These are phyloP conservation scores for Aspergillus asperescens DNA, from an alignment of 495 filamentous ascomycete species.

Conservation along the genomic window DNA sequence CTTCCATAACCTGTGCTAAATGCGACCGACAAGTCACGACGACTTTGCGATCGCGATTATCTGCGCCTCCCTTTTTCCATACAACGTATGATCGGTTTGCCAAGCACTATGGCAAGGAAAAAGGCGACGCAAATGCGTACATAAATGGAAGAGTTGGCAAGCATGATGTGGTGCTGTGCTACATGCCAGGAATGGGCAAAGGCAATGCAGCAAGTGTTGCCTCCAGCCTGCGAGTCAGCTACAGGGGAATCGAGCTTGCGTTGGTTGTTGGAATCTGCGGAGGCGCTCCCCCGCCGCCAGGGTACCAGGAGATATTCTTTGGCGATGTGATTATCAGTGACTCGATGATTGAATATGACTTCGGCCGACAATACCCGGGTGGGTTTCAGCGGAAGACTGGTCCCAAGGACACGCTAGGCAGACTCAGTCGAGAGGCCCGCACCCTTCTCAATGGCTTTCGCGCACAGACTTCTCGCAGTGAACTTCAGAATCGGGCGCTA, in stretches of 20 bases:
- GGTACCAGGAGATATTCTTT: constrained; percentile 25
- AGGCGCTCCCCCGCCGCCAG: too few relatives aligned
- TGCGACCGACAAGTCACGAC: too few relatives aligned
- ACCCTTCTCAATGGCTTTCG: constrained; percentile 21
- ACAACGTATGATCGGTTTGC: constrained; percentile 16
- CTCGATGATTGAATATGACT: constrained; percentile 33
- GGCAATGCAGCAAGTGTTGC: constrained; percentile 26
- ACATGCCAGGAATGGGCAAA: constrained; percentile 32
- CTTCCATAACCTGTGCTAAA: constrained; percentile 1
- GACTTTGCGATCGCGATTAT: too few relatives aligned
- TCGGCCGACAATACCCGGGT: constrained; percentile 28
- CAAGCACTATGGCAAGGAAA: neutral
- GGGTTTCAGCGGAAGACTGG: constrained; percentile 23
- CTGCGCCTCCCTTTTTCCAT: too few relatives aligned
- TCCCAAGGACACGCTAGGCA: constrained; percentile 25
- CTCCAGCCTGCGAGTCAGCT: constrained; percentile 17
- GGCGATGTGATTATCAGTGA: constrained; percentile 45
- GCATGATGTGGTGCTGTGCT: constrained; percentile 33
- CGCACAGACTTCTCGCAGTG: constrained; percentile 4
- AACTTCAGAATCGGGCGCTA: constrained; percentile 10
- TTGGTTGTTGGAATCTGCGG: constrained; percentile 31
- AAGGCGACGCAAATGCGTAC: constrained; percentile 19
- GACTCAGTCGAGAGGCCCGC: constrained; percentile 27
- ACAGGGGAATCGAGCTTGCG: constrained; percentile 17
- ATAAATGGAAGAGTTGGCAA: constrained; percentile 31